Evolutionary conservation across 495 filamentous ascomycete genomes (phyloP).

Genomic region (Trichocladium uniseriatum): DNA sequence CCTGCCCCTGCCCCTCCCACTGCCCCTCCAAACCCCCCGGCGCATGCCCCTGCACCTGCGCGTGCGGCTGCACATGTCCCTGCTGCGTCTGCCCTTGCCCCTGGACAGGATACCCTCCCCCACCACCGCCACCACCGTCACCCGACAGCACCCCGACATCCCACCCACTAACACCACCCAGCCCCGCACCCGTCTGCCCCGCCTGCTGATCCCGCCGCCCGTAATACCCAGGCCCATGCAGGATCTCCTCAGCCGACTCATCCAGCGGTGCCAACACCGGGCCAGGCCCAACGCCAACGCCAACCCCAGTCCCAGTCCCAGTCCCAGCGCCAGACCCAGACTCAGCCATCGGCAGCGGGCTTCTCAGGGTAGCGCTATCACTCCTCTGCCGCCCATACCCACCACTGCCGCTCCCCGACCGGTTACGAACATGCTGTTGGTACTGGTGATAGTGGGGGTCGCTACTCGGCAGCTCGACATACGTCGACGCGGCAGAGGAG

Average conservation of each 20-base stretch:
- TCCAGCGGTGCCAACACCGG: slow-evolving; percentile 17
- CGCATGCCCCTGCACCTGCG: no score
- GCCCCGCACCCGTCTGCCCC: slow-evolving; percentile 27
- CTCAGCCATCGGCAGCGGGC: no score
- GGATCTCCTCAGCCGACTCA: slow-evolving; percentile 23
- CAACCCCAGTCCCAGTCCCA: no score
- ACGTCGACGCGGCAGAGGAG: background rate
- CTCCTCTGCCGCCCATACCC: background rate
- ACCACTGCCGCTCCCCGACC: background rate
- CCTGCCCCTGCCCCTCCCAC: background rate
- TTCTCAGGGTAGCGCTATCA: background rate
- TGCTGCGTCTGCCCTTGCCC: background rate
- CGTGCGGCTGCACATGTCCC: no score
- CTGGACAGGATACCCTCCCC: background rate
- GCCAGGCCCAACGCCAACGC: no score
- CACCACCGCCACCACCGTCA: slow-evolving; percentile 7
- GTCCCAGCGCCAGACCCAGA: no score
- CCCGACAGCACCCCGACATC: no score
- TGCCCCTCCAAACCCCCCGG: no score
- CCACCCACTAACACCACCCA: slow-evolving; percentile 2
- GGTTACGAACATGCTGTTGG: background rate
- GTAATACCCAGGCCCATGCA: slow-evolving; percentile 26
- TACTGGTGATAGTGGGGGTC: background rate
- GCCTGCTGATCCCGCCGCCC: slow-evolving; percentile 21
- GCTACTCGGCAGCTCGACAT: slow-evolving; percentile 1